These are phyloP conservation scores for Alternaria sp. DNA, from an alignment of 2,329 filamentous ascomycete genomes.

Conservation along the genomic window DNA sequence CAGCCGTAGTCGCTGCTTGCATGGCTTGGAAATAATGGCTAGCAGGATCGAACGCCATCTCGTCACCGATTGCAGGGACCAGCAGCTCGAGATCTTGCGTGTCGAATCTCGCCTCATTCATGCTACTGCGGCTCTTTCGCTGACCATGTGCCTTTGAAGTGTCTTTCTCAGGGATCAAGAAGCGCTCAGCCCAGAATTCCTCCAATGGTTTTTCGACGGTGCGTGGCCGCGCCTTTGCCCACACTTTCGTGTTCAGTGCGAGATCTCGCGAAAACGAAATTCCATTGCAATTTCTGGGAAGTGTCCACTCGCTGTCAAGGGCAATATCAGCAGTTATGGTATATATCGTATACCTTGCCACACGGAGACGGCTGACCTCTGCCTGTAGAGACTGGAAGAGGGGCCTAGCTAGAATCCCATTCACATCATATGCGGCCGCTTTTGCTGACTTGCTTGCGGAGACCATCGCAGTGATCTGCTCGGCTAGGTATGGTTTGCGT, in stretches of 20 bases:
- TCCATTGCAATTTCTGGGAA: constrained; percentile 23
- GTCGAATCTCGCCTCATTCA: constrained; percentile 15
- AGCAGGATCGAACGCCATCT: constrained; percentile 14
- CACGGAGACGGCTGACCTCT: constrained; percentile 33
- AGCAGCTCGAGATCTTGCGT: constrained; percentile 25
- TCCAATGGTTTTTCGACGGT: constrained; percentile 27
- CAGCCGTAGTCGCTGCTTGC: constrained; percentile 29
- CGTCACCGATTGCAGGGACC: constrained; percentile 12
- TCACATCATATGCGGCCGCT: constrained; percentile 23
- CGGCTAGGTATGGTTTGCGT: constrained; percentile 24
- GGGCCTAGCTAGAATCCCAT: constrained; percentile 17
- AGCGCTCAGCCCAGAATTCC: constrained; percentile 39
- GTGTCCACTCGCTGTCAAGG: constrained; percentile 29
- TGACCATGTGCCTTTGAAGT: background rate
- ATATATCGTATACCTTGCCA: constrained; percentile 17
- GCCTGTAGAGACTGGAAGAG: constrained; percentile 34
- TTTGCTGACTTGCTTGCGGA: constrained; percentile 13
- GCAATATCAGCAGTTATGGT: constrained; percentile 17
- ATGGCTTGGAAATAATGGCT: constrained; percentile 22
- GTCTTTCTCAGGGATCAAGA: constrained; percentile 17
- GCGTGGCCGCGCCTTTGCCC: constrained; percentile 27
- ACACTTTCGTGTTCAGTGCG: constrained; percentile 30
- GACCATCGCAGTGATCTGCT: constrained; percentile 21
- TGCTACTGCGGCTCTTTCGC: background rate
- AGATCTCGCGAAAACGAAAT: constrained; percentile 33